A percentile compares a stretch with the other conserved stretches of the same genome.
phyloP scores from a whole-genome alignment of 805 yeast genomes.

The Lachancea cidri region DNA sequence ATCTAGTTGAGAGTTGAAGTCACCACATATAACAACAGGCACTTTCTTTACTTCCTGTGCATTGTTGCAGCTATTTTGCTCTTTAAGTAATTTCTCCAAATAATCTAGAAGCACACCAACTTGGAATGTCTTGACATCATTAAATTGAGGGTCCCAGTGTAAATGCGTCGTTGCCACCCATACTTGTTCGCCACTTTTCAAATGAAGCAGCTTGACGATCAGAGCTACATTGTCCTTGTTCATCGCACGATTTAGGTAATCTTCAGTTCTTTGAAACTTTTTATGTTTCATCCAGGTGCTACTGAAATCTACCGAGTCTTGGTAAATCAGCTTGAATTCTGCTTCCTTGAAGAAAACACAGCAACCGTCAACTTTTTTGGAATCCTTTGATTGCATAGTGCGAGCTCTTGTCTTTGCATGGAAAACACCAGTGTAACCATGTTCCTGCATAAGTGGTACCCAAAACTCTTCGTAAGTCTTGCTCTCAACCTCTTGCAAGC shows the following conservation, averaged over 20 bases:
- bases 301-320: conserved; percentile 76
- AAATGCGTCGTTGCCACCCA: conserved; percentile 86
- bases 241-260: conserved; percentile 92
- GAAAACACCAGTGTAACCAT: conserved; percentile 78
- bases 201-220: conserved; percentile 67
- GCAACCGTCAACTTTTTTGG: conserved; percentile 95
- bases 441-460: conserved; percentile 63
- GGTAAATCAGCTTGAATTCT: conserved; percentile 66
- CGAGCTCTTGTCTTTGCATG: conserved; percentile 88
- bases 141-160: conserved; percentile 97
- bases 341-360: conserved; percentile 79
- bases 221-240: conserved; percentile 91
- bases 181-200: conserved; percentile 63
- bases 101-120: conserved; percentile 89
- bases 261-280: conserved; percentile 87
- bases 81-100: conserved; percentile 58
- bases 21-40: conserved; percentile 90
- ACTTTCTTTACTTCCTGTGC: conserved; percentile 51
- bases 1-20: conserved; percentile 80
- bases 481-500: conserved; percentile 94
- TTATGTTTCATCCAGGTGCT: conserved; percentile 74
- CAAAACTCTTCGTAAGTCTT: conserved; percentile 81
- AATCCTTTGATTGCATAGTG: conserved; percentile 75
- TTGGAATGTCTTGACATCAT: conserved; percentile 94
- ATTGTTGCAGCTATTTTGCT: conserved; percentile 39